Evolutionary conservation across 257 asterid species (phyloP), one percentile per base, ranked within the genome.

Genomic region (Perilla frutescens): DNA sequence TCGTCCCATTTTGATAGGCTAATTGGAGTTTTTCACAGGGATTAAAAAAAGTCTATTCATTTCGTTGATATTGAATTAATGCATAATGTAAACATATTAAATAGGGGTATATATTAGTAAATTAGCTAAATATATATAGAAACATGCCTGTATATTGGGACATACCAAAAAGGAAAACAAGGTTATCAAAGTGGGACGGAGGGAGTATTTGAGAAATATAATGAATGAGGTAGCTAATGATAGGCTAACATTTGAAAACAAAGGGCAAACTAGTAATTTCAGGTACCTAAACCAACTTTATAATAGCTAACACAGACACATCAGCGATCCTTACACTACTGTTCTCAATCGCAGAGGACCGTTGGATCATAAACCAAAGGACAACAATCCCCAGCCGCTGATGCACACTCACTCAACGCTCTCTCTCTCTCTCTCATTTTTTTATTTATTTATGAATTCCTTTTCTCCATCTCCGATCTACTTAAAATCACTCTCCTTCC

Each of bases 301-400:
- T 50, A 50, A 26, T 50, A 50, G 75, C 60, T 74, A 78, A 59
- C 82, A 81, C 84, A 72, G 40, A 80, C 91, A 87, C 83, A 86
- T 87, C 93, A 85, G 4, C 73, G 49, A 90, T 90, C 96, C 89
- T 2, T n/a, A 83, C 60, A 34, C 51, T 34, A 3, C 11, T 5
- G 1, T 51, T 29, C 3, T 0, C 0, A 11, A 57, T 5, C 2
- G 32, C 7, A 0, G 0, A 0, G 7, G 2, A 10, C 87, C 91
- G 69, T 77, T 26, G 11, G 88, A 84, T 88, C 47, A 73, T 8
- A 15, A 12, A 15, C 8, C 15, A 43, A 1, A 12, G 45, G 2
- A 15, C 20, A 70, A 15, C 20, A 70, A 68, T 37, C 89, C 89
- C 89, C 62, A 68, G 60, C 92, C 90, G 90, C 80, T 4, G 95